Percentiles rank a stretch among this genome's conserved stretches.
Conservation (phyloP, 73 alveolate species). For the Paramecium octaurelia region DNA sequence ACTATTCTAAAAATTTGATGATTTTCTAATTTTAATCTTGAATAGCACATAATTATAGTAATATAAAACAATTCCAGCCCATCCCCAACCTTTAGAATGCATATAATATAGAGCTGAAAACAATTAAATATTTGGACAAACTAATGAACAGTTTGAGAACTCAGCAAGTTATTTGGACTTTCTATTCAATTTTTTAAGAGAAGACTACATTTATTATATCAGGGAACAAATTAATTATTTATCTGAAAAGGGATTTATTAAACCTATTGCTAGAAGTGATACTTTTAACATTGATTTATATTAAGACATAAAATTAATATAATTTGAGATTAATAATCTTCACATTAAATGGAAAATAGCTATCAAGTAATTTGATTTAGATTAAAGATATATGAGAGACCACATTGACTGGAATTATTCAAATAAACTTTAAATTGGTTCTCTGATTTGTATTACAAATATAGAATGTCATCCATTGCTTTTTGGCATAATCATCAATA, state of each 20-base stretch:
- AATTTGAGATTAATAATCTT: background rate
- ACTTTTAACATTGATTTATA: background rate
- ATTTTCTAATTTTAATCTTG: background rate
- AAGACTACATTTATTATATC: background rate
- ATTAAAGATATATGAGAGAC: background rate
- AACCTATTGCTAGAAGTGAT: background rate
- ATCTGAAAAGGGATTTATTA: background rate
- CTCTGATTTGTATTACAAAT: background rate
- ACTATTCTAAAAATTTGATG: background rate
- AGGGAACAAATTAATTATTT: background rate
- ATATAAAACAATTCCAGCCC: background rate
- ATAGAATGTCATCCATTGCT: background rate
- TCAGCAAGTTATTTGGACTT: background rate
- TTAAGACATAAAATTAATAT: background rate
- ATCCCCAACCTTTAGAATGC: background rate
- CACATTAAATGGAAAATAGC: background rate
- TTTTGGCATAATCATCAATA: background rate
- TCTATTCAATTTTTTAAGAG: background rate
- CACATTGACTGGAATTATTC: background rate
- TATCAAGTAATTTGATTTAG: background rate
- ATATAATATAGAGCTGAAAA: background rate
- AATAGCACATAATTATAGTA: background rate
- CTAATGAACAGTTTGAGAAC: background rate
- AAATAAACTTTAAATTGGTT: background rate
- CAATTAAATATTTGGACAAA: background rate